Evolutionary conservation across 352 stramenopile species (phyloP), one percentile per base, ranked within the genome.

Genomic region (Aphanomyces euteiches): DNA sequence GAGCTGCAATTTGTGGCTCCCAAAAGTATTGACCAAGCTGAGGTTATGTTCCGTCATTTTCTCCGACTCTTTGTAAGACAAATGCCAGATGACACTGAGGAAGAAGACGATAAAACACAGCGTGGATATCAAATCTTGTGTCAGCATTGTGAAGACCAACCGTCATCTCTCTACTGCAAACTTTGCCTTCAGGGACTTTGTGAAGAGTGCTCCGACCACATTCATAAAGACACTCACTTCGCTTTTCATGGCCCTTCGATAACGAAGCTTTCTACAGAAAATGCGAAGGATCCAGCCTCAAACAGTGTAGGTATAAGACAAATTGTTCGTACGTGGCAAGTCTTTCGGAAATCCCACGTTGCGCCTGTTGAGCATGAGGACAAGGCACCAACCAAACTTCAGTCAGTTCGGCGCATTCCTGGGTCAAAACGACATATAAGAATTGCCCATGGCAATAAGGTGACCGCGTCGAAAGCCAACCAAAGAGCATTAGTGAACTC

Each of bases 171-270:
- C 17, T 70, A 70, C 40, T 70, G 64, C 40, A 60, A 61, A 13
- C 53, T 70, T n/a, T 70, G 64, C 48, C 64, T 58, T 34, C 64
- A 70, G 19, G 39, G 19, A 5, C 40, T 70, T 3, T 70, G 64
- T 50, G 40, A 45, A 12, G 5, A 40, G 21, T 70, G 64, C 64
- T 56, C 64, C 6, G 8, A 39, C n/a, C 36, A 50, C 7, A 70
- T 70, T 41, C 64, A 70, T n/a, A 50, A 70, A 64, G 50, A 70
- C 38, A 64, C 64, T 10, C 50, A 70, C 50, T 64, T 63, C 48
- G 64, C 54, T 4, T 58, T 61, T 13, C 64, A 70, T 21, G 12
- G 59, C n/a, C 47, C 56, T 13, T 36, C 64, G 8, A 61, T 70
- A 21, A 34, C 64, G 19, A 36, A 17, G 37, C n/a, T 70, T 47